Evolutionary conservation across 371 early-diverging fungal genomes (phyloP), one percentile per base, ranked within the genome.

Genomic region (Rhizopus sp.): DNA sequence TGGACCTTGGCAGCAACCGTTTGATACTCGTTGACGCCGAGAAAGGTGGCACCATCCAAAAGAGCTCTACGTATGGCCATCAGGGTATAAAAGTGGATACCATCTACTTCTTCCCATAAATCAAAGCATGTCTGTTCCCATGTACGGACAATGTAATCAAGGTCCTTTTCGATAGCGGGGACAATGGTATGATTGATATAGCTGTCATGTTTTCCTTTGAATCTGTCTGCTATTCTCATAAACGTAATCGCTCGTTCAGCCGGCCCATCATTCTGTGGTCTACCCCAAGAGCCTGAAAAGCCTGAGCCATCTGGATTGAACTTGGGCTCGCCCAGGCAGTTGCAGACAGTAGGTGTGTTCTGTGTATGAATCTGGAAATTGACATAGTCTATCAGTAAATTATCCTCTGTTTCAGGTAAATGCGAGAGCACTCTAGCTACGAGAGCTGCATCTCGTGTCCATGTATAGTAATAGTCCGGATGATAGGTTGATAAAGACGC

Each of bases 201-300:
- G 0, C 13, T 17, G 3, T 30, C 4, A 8, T 60, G n/a, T 13
- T 49, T 31, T 23, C 17, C 47, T 3, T 50, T 44, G 42, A 64
- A 75, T 17, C 63, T 56, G 1, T 72, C 33, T 2, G 80, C 80
- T 46, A 82, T 86, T n/a, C 60, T 39, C 1, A 82, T 74, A 29
- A 88, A 46, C 10, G 82, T 60, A 4, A 68, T 61, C 0, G 86
- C 89, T 6, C 93, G 83, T 23, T 87, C 78, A 16, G 91, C 92
- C 13, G 93, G 93, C 0, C 92, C 92, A 65, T 93, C 94, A 62
- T 88, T 87, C 66, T 93, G 93, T 29, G 92, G 91, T 35, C 73
- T 69, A 47, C 91, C 87, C 91, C 88, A 87, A 16, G 68, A 57
- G 0, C 71, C 75, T 0, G 68, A 71, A 53, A 70, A 88, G 23